These are phyloP conservation scores for Aspergillus carlsbadensis DNA, from an alignment of 495 filamentous ascomycete genomes.

Conservation along the genomic window DNA sequence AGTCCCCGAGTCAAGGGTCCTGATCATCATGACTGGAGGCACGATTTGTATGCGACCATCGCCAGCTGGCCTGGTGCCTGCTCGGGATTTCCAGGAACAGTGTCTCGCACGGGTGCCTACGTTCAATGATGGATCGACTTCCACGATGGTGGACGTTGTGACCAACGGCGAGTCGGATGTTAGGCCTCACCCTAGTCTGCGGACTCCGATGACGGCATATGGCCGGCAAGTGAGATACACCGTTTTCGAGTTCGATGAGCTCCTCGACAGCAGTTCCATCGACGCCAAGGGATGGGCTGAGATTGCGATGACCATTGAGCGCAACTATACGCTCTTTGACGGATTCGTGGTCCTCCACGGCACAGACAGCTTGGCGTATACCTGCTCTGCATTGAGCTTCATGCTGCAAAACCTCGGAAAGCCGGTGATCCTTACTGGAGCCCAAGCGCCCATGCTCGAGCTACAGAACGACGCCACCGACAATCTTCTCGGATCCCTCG, in stretches of 20 bases:
- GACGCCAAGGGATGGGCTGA: slow-evolving; percentile 86
- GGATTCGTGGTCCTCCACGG: slow-evolving; percentile 96
- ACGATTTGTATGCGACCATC: slow-evolving; percentile 92
- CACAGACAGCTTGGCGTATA: slow-evolving; percentile 91
- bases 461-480: slow-evolving; percentile 95
- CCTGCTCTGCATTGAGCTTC: slow-evolving; percentile 88
- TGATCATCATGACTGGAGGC: slow-evolving; percentile 92
- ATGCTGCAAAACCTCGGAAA: slow-evolving; percentile 93
- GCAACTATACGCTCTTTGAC: slow-evolving; percentile 90
- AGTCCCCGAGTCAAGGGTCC: slow-evolving; percentile 69
- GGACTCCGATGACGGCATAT: slow-evolving; percentile 81
- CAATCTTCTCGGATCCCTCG: slow-evolving; percentile 87
- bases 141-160: slow-evolving; percentile 53
- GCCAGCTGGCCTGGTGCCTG: slow-evolving; percentile 64
- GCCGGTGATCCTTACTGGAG: slow-evolving; percentile 86
- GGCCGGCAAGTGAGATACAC: slow-evolving; percentile 80
- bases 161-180: slow-evolving; percentile 44
- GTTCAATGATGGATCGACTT: slow-evolving; percentile 83
- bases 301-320: slow-evolving; percentile 66
- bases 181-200: slow-evolving; percentile 56
- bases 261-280: slow-evolving; percentile 92
- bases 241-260: slow-evolving; percentile 79
- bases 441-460: slow-evolving; percentile 89
- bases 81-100: slow-evolving; percentile 76
- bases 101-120: slow-evolving; percentile 80